A percentile compares a stretch with the other conserved stretches of the same genome.
Conservation (phyloP, 768 basidiomycete genomes). For the Aureoboletus auriporus region DNA sequence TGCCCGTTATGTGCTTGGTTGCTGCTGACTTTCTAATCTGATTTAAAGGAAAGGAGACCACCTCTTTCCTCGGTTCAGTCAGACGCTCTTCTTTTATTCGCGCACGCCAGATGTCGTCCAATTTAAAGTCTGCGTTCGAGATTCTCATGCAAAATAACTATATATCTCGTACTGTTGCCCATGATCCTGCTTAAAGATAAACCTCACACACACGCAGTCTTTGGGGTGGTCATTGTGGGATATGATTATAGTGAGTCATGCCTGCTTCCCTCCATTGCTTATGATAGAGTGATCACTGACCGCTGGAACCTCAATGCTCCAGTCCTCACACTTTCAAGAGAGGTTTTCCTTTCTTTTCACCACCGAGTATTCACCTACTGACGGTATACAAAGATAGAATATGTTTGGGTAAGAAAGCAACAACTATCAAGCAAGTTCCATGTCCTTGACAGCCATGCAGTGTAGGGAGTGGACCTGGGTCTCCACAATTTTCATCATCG, state of each 20-base stretch:
- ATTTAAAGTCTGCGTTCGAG: neutral
- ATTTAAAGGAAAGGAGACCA: no score
- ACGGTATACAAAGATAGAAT: slow-evolving; percentile 7
- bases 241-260: slow-evolving; percentile 10
- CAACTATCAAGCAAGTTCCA: fast-evolving
- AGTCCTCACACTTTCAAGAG: slow-evolving; percentile 6
- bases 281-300: no score
- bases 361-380: neutral
- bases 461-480: slow-evolving; percentile 8
- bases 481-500: slow-evolving; percentile 13
- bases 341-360: neutral
- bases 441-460: neutral
- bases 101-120: neutral
- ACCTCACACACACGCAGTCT: neutral
- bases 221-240: neutral
- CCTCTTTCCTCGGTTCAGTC: no score
- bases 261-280: no score
- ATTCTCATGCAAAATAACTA: neutral
- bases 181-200: neutral
- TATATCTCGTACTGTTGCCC: neutral
- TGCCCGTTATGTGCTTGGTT: no score
- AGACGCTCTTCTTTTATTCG: no score
- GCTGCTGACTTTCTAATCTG: no score
- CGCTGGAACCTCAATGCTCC: no score
- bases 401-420: slow-evolving; percentile 13